These are phyloP conservation scores for Cryoendolithus antarcticus DNA, from an alignment of 2,329 filamentous ascomycete genomes.

Conservation along the genomic window DNA sequence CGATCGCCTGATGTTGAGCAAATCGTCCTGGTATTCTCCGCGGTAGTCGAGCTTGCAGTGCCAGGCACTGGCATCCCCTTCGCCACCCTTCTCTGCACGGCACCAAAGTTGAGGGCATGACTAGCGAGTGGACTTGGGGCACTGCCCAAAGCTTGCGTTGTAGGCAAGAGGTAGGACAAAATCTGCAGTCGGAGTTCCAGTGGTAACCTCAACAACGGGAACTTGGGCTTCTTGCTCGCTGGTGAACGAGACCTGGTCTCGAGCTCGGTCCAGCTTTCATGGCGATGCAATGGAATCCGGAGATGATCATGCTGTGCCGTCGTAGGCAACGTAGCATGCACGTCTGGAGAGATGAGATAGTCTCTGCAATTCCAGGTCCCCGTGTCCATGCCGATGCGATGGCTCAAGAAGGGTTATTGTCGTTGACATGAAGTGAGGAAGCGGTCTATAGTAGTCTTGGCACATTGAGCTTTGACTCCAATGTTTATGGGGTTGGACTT, in stretches of 20 bases:
- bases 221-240: slow-evolving; percentile 15
- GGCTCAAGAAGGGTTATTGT: not conserved
- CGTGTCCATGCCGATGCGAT: slow-evolving; percentile 17
- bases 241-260: slow-evolving; percentile 21
- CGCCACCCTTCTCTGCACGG: slow-evolving; percentile 16
- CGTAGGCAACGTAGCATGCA: slow-evolving; percentile 14
- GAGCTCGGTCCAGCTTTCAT: slow-evolving; percentile 21
- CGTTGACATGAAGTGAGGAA: too few relatives aligned
- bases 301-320: slow-evolving; percentile 5
- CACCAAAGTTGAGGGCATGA: slow-evolving; percentile 19
- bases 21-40: too few relatives aligned
- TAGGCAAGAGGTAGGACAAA: slow-evolving; percentile 30
- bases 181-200: slow-evolving; percentile 33
- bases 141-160: slow-evolving; percentile 17
- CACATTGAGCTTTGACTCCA: too few relatives aligned
- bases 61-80: slow-evolving; percentile 13
- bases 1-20: too few relatives aligned
- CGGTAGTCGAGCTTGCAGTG: too few relatives aligned
- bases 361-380: slow-evolving; percentile 27
- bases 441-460: too few relatives aligned
- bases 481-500: too few relatives aligned
- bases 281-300: slow-evolving; percentile 8
- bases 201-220: slow-evolving; percentile 27
- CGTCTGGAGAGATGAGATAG: slow-evolving; percentile 21
- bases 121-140: slow-evolving; percentile 13